Evolutionary conservation across 2,329 filamentous ascomycete genomes (phyloP), one percentile per base, ranked within the genome.

Genomic region (Sporothrix brunneoviolacea): DNA sequence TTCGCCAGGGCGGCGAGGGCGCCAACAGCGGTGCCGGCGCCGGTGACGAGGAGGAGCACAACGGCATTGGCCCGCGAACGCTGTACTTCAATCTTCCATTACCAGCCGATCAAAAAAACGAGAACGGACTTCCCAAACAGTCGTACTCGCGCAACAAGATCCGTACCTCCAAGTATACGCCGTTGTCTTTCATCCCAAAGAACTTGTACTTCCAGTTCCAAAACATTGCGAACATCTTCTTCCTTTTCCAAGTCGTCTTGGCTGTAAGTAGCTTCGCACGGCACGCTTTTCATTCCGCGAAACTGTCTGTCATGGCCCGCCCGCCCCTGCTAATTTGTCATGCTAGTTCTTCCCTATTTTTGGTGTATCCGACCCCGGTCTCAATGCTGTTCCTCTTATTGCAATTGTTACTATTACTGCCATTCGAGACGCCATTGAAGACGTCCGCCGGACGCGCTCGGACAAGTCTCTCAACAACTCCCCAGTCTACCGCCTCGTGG

Each of bases 141-240:
- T 73, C 79, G 19, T 98, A 85, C 67, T 78, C 87, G 43, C 79
- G 91, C 58, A 98, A 98, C 75, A 98, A 98, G 76, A 95, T 98
- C 66, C 80, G 94, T 60, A 98, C 93, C 3, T 88, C 93, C 53
- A 98, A 97, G 70, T 98, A 98, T 68, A 98, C 93, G 8, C 86
- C 94, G 8, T 69, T 98, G 56, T 95, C 88, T 54, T 98, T 98
- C 69, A 68, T 98, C 24, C 93, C 93, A 13, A 97, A 97, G 73
- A 97, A 98, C 69, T 65, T 98, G 63, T 98, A 85, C 82, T 88
- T 95, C 58, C 94, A 98, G 68, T 97, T 98, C 65, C 91, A 98
- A 70, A 97, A 97, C 64, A 86, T 98, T 62, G 93, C 93, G 64
- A 98, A 98, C 68, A 85, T 97, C 48, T 98, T 97, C 71, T 98